A percentile compares a stretch with the other conserved stretches of the same genome.
These are phyloP conservation scores for Beta corolliflora DNA, from an alignment of 179 eudicot genomes.

Conservation along the genomic window DNA sequence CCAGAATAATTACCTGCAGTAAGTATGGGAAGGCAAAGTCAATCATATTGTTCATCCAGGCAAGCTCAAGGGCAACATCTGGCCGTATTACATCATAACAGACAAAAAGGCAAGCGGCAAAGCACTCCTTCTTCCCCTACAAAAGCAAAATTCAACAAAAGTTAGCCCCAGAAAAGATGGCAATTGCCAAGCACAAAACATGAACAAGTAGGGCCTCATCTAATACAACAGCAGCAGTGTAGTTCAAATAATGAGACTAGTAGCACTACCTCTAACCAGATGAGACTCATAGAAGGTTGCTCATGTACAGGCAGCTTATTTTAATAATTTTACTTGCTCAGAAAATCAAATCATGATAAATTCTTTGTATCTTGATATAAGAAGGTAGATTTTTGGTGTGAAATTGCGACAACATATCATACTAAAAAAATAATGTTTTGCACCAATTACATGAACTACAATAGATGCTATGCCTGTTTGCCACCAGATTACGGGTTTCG, in stretches of 20 bases:
- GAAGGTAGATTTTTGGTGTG: neutral
- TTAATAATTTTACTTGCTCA: neutral
- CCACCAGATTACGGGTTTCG: neutral
- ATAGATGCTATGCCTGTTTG: neutral
- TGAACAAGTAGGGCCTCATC: neutral
- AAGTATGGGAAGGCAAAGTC: constrained; percentile 97
- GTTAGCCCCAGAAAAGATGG: constrained; percentile 18
- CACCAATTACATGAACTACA: neutral
- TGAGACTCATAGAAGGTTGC: neutral
- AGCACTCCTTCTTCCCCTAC: constrained; percentile 97
- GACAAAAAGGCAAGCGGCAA: constrained; percentile 91
- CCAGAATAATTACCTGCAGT: constrained; percentile 59
- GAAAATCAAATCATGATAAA: constrained; percentile 1
- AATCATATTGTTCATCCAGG: constrained; percentile 96
- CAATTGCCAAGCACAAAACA: neutral
- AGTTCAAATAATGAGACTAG: too few species aligned
- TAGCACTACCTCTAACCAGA: neutral
- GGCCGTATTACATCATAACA: constrained; percentile 88
- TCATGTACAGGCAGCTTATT: neutral
- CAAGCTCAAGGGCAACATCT: constrained; percentile 94
- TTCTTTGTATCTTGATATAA: neutral
- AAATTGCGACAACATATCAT: neutral
- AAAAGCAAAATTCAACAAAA: constrained; percentile 26
- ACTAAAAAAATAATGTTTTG: neutral
- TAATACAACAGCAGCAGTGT: neutral